phyloP scores from a whole-genome alignment of 495 filamentous ascomycete genomes.

The Trichoderma reesei region DNA sequence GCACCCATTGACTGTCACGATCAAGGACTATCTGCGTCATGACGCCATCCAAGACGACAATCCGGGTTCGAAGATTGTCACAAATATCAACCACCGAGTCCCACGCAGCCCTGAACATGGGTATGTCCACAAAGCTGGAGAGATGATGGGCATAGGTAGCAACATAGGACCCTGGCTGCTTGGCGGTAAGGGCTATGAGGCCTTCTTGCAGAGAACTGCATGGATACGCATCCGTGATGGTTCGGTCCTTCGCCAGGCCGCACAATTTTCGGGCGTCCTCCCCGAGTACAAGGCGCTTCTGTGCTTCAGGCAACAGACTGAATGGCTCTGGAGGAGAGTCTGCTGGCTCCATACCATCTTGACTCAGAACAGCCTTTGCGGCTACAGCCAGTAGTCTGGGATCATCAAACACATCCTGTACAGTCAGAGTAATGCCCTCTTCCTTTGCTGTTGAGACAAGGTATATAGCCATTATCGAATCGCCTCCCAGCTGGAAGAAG shows the following conservation, averaged over 20 bases:
- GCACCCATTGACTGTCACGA: not conserved
- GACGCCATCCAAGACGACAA: not conserved
- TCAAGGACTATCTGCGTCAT: not conserved
- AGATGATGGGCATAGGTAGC: constrained; percentile 30
- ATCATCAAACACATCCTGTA: constrained; percentile 6
- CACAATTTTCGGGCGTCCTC: not conserved
- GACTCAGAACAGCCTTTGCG: not conserved
- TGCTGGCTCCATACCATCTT: not conserved
- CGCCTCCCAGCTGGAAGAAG: constrained; percentile 38
- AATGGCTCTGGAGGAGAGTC: not conserved
- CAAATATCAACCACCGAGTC: not conserved
- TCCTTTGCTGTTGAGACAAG: not conserved
- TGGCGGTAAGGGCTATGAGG: constrained; percentile 29
- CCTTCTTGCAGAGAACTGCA: constrained; percentile 41
- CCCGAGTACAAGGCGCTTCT: not conserved
- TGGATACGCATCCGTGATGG: constrained; percentile 40
- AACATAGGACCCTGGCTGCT: constrained; percentile 26
- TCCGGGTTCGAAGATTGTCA: not conserved
- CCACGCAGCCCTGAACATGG: not conserved
- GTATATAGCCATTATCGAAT: constrained; percentile 2
- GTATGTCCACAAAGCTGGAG: constrained; percentile 23
- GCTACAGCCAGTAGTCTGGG: constrained; percentile 3
- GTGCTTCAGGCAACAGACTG: not conserved
- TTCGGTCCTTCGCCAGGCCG: not conserved
- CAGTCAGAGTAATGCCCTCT: not conserved